Evolutionary conservation across 108 stramenopile genomes (phyloP).

Genomic region (Ochromonas danica): DNA sequence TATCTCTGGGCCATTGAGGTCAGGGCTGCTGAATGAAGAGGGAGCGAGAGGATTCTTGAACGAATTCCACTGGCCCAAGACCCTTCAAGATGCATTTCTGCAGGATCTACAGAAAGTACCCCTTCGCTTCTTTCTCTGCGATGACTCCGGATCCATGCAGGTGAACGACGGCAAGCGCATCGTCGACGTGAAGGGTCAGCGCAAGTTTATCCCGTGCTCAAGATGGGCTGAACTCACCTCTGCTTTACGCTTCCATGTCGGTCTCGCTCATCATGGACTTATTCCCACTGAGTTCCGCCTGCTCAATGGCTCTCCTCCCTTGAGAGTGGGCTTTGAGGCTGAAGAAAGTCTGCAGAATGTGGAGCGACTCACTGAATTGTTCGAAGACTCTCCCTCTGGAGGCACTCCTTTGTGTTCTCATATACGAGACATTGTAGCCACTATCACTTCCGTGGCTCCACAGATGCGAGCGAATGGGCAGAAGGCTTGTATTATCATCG

Average conservation of each 20-base stretch:
- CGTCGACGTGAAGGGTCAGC: background rate
- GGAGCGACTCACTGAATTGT: background rate
- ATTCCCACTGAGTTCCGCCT: slow-evolving; percentile 30
- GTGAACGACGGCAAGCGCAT: background rate
- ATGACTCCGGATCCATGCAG: background rate
- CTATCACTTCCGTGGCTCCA: slow-evolving; percentile 59
- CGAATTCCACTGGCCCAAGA: background rate
- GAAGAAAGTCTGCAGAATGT: background rate
- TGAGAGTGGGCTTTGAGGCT: background rate
- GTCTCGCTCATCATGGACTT: background rate
- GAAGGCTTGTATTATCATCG: slow-evolving; percentile 71
- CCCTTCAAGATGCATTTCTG: background rate
- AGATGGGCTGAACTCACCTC: slow-evolving; percentile 6
- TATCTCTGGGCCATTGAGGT: too few relatives aligned
- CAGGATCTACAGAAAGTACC: background rate
- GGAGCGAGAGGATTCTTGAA: background rate
- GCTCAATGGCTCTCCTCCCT: slow-evolving; percentile 9
- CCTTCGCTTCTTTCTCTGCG: background rate
- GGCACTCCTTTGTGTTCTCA: slow-evolving; percentile 47
- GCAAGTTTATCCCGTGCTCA: slow-evolving; percentile 25
- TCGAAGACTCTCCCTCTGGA: slow-evolving; percentile 21
- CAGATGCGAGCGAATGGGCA: slow-evolving; percentile 60
- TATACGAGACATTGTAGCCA: slow-evolving; percentile 62
- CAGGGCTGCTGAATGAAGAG: background rate
- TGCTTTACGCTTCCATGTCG: slow-evolving; percentile 10